A percentile compares a stretch with the other conserved stretches of the same genome.
Evolutionary conservation across 345 rosid species (phyloP).

Genomic region (sweet orange (Citrus sinensis)): DNA sequence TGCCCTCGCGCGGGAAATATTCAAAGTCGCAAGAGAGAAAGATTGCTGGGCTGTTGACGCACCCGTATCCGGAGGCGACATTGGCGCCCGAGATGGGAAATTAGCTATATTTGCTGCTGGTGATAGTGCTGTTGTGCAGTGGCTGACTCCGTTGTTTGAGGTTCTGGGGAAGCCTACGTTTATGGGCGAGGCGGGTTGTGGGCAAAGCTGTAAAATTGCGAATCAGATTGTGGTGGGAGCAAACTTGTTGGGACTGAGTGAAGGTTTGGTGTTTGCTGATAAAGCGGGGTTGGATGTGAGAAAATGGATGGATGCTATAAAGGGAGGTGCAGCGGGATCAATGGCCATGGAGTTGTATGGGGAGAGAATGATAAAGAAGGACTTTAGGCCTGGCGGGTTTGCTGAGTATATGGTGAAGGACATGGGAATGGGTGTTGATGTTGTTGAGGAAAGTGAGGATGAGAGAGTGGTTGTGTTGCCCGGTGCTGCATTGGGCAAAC

Average conservation of each 20-base stretch:
- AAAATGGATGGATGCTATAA: slow-evolving; percentile 46
- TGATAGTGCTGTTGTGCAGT: slow-evolving; percentile 45
- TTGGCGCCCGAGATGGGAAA: slow-evolving; percentile 69
- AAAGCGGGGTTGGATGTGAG: slow-evolving; percentile 53
- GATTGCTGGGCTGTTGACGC: slow-evolving; percentile 76
- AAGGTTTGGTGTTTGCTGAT: slow-evolving; percentile 70
- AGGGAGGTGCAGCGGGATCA: slow-evolving; percentile 65
- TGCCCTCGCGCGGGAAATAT: slow-evolving; percentile 57
- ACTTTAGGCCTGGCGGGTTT: slow-evolving; percentile 65
- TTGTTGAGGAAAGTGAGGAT: slow-evolving; percentile 45
- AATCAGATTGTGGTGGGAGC: slow-evolving; percentile 71
- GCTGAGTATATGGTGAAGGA: slow-evolving; percentile 86
- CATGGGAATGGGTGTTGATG: slow-evolving; percentile 73
- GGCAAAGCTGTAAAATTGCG: slow-evolving; percentile 76
- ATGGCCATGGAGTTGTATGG: slow-evolving; percentile 74
- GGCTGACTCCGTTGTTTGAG: slow-evolving; percentile 54
- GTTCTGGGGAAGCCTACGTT: slow-evolving; percentile 53
- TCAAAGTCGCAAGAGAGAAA: slow-evolving; percentile 38
- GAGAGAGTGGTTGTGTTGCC: slow-evolving; percentile 43
- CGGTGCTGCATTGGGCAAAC: slow-evolving; percentile 72
- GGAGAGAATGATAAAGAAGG: slow-evolving; percentile 55
- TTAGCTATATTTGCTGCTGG: slow-evolving; percentile 72
- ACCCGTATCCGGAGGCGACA: slow-evolving; percentile 72
- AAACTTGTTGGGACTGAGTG: slow-evolving; percentile 68
- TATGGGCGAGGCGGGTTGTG: slow-evolving; percentile 74